A percentile compares a stretch with the other conserved stretches of the same genome.
Evolutionary conservation across 257 asterid species (phyloP).

Genomic region (Galeopsis tetrahit): DNA sequence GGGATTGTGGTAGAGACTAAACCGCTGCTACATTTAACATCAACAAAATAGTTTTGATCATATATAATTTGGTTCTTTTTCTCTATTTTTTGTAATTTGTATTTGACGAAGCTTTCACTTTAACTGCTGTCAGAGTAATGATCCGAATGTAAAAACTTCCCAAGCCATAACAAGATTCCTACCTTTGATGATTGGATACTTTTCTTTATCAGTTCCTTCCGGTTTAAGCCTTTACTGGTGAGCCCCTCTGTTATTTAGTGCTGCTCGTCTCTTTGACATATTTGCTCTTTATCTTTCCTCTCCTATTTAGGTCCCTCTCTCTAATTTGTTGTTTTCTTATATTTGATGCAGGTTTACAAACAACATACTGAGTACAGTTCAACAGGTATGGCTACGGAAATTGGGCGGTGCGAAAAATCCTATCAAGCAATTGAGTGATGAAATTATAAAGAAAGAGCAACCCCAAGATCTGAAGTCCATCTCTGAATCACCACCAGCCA

Average conservation of each 20-base stretch:
- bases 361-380: constrained; percentile 85
- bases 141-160: constrained; percentile 83
- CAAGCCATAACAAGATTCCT: constrained; percentile 87
- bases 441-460: constrained; percentile 51
- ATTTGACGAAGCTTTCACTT: constrained; percentile 22
- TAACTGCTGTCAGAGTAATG: constrained; percentile 68
- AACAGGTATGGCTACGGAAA: constrained; percentile 91
- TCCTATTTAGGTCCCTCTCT: neutral
- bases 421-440: constrained; percentile 50
- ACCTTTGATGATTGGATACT: constrained; percentile 94
- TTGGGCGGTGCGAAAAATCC: constrained; percentile 88
- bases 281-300: constrained; percentile 14
- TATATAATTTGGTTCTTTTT: neutral
- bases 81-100: neutral
- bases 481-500: constrained; percentile 53
- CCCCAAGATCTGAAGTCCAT: constrained; percentile 49
- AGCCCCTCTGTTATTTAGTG: constrained; percentile 30
- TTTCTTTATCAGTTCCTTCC: constrained; percentile 94
- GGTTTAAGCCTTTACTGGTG: constrained; percentile 98
- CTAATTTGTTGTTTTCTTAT: constrained; percentile 9
- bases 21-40: neutral
- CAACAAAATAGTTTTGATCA: neutral
- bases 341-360: constrained; percentile 80
- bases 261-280: neutral
- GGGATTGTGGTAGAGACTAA: neutral